Conservation (phyloP, 306 rosid genomes). For the Luffa acutangula region DNA sequence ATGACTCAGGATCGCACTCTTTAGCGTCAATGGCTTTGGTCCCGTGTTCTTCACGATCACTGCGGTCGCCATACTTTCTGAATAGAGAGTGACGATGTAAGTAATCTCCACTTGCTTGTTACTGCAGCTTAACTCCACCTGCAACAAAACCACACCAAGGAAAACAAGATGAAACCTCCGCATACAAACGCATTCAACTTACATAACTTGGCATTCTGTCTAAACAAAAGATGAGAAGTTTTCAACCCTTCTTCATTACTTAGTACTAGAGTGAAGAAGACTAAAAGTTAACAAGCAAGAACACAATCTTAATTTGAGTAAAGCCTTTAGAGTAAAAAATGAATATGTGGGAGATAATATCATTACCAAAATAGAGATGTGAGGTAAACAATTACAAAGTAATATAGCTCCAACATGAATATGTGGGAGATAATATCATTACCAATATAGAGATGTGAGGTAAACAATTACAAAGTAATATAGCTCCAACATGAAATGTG, state of each 20-base stretch:
- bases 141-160: not conserved
- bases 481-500: too few species aligned
- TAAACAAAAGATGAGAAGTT: not conserved
- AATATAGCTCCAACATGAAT: too few species aligned
- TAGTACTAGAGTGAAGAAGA: not conserved
- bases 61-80: slow-evolving; percentile 88
- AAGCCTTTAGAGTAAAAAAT: not conserved
- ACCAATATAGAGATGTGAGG: not conserved
- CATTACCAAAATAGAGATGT: not conserved
- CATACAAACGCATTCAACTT: not conserved
- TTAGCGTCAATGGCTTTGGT: slow-evolving; percentile 42
- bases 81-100: slow-evolving; percentile 67
- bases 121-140: slow-evolving; percentile 43
- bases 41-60: slow-evolving; percentile 60
- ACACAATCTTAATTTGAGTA: not conserved
- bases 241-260: not conserved
- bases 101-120: slow-evolving; percentile 48
- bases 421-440: not conserved
- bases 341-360: not conserved
- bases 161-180: not conserved
- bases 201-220: not conserved
- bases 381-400: too few species aligned
- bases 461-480: too few species aligned
- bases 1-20: slow-evolving; percentile 69
- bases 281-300: not conserved